These are phyloP conservation scores for Chrysosporium keratinophilum DNA, from an alignment of 2,329 filamentous ascomycete genomes.

Conservation along the genomic window DNA sequence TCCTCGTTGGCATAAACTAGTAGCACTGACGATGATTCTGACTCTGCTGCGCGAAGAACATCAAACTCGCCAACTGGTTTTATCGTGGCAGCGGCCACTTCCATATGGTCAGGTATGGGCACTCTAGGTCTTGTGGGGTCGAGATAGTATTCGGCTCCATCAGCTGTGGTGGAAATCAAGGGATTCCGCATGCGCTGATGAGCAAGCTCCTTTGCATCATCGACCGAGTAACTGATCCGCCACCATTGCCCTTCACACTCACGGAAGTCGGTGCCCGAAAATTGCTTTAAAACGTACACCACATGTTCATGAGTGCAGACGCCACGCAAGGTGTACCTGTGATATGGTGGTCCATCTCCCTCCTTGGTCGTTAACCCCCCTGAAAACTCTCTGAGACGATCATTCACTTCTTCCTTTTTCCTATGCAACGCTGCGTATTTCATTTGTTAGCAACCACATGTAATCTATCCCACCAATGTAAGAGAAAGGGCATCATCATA, in stretches of 20 bases:
- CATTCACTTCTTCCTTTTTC: conserved; percentile 32
- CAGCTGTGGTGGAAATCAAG: neutral
- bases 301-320: conserved; percentile 49
- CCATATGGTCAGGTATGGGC: conserved; percentile 19
- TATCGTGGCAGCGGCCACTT: conserved; percentile 33
- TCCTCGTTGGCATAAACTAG: conserved; percentile 51
- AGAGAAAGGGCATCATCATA: conserved; percentile 16
- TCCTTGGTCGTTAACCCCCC: conserved; percentile 37
- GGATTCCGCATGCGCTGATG: conserved; percentile 20
- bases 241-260: conserved; percentile 43
- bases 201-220: conserved; percentile 31
- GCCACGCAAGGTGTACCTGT: conserved; percentile 48
- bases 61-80: conserved; percentile 41
- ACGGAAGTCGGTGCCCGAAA: conserved; percentile 5
- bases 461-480: neutral
- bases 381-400: conserved; percentile 36
- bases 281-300: conserved; percentile 45
- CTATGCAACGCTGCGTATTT: conserved; percentile 31
- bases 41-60: conserved; percentile 45
- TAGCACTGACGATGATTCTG: conserved; percentile 44
- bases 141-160: neutral
- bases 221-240: conserved; percentile 43
- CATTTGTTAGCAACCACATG: neutral
- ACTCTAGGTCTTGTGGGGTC: neutral
- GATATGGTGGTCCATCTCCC: conserved; percentile 31